A percentile compares a stretch with the other conserved stretches of the same genome.
These are phyloP conservation scores for Anisodus tanguticus DNA, from an alignment of 257 asterid species.

Conservation along the genomic window DNA sequence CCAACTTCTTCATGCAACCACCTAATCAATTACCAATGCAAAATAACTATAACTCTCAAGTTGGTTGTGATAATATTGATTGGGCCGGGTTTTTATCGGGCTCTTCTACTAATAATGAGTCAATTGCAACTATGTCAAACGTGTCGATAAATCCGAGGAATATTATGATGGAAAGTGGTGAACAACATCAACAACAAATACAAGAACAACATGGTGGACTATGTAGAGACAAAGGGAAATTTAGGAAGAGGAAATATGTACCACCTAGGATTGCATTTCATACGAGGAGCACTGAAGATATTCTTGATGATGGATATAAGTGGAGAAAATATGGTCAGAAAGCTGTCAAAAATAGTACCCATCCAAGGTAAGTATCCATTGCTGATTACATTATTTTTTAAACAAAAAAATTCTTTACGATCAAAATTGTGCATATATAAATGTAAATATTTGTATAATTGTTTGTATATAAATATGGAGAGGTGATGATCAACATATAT, in stretches of 20 bases:
- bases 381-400: background rate
- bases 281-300: slow-evolving; percentile 81
- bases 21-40: slow-evolving; percentile 32
- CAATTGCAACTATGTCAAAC: slow-evolving; percentile 29
- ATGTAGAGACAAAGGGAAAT: slow-evolving; percentile 41
- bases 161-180: slow-evolving; percentile 37
- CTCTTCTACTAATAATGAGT: slow-evolving; percentile 28
- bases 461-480: too few species aligned
- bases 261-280: slow-evolving; percentile 89
- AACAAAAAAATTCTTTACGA: too few species aligned
- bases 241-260: slow-evolving; percentile 57
- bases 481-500: background rate
- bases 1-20: slow-evolving; percentile 21
- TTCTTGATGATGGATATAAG: slow-evolving; percentile 92
- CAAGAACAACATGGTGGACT: background rate
- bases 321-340: slow-evolving; percentile 98
- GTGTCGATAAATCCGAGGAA: slow-evolving; percentile 30
- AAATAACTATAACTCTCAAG: slow-evolving; percentile 56
- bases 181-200: slow-evolving; percentile 11
- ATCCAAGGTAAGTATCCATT: slow-evolving; percentile 65
- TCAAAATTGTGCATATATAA: too few species aligned
- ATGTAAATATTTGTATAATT: too few species aligned
- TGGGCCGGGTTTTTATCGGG: slow-evolving; percentile 49
- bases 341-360: slow-evolving; percentile 75
- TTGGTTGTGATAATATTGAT: slow-evolving; percentile 46